Evolutionary conservation across 2,329 filamentous ascomycete genomes (phyloP).

Genomic region (Scedosporium dehoogii): DNA sequence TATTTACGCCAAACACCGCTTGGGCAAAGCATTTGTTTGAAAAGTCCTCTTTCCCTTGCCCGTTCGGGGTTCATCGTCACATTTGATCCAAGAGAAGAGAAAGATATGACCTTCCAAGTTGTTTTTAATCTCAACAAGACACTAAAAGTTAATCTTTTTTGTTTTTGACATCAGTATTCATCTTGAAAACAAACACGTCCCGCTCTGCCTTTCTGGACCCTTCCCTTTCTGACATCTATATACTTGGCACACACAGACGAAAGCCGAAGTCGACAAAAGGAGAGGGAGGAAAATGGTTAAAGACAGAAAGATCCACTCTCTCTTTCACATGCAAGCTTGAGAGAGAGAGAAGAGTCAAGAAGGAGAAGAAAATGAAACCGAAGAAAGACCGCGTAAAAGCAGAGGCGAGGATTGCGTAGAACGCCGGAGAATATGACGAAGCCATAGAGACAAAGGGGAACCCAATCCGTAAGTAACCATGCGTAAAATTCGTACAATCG

Average conservation of each 20-base stretch:
- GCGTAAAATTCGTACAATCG: background rate
- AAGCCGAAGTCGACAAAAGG: background rate
- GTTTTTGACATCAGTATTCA: background rate
- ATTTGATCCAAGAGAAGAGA: background rate
- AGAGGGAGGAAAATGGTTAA: background rate
- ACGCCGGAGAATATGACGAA: background rate
- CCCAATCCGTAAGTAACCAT: background rate
- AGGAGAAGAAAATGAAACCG: too few species aligned
- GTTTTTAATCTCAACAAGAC: background rate
- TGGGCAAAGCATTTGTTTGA: too few species aligned
- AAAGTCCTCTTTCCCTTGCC: too few species aligned
- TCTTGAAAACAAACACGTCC: background rate
- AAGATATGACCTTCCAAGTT: background rate
- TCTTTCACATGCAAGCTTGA: background rate
- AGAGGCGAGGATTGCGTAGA: background rate
- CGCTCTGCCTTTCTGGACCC: background rate
- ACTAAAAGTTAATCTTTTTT: background rate
- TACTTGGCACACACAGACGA: background rate
- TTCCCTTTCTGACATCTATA: constrained; percentile 1
- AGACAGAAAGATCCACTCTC: background rate
- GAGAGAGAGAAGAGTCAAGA: too few species aligned
- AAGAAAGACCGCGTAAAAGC: too few species aligned
- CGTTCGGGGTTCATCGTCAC: background rate
- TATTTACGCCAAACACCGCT: background rate
- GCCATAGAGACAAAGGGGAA: background rate